These are phyloP conservation scores for Rhododendron henanense DNA, from an alignment of 148 eudicot genomes.

Conservation along the genomic window DNA sequence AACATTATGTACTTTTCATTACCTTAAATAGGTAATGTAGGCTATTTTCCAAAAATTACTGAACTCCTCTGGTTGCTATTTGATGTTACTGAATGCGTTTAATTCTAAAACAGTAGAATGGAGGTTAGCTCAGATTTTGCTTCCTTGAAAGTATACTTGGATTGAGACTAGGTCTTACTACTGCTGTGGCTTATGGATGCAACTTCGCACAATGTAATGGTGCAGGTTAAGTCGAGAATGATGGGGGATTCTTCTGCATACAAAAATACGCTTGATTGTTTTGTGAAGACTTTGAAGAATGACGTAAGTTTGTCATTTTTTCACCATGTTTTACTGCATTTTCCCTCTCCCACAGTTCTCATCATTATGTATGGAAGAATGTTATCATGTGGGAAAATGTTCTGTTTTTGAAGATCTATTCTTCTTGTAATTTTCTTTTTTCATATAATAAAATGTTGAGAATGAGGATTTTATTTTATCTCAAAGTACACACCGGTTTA, in stretches of 20 bases:
- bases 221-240: constrained; percentile 99
- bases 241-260: constrained; percentile 92
- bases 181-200: not conserved
- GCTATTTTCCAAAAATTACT: not conserved
- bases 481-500: not conserved
- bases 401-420: not conserved
- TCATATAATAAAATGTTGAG: not conserved
- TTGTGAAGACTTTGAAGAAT: constrained; percentile 80
- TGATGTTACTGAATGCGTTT: not conserved
- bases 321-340: constrained; percentile 6
- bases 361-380: not conserved
- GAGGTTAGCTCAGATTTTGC: not conserved
- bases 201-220: constrained; percentile 6
- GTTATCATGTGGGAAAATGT: not conserved
- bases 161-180: not conserved
- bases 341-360: not conserved
- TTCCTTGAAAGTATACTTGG: not conserved
- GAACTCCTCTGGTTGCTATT: not conserved
- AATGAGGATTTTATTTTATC: not conserved
- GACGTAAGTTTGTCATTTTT: constrained; percentile 53
- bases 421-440: not conserved
- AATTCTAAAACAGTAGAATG: not conserved
- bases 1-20: not conserved
- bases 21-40: not conserved
- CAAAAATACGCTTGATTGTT: constrained; percentile 86